These are phyloP conservation scores for Polygonum maritimum DNA, from an alignment of 148 eudicot species.

Conservation along the genomic window DNA sequence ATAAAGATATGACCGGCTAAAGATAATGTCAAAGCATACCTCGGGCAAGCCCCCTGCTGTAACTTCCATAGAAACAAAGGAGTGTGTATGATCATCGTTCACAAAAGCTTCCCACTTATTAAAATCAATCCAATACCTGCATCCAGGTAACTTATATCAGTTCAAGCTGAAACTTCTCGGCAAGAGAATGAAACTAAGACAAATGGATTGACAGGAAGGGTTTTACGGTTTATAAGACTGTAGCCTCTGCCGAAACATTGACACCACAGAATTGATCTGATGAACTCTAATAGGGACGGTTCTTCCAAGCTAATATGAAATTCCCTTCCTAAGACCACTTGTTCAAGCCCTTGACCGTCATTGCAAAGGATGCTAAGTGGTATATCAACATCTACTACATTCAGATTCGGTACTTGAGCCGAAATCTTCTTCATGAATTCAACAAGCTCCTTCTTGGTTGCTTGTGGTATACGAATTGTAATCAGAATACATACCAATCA, in stretches of 20 bases:
- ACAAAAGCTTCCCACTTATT: slow-evolving; percentile 71
- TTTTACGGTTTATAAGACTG: slow-evolving; percentile 50
- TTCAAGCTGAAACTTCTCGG: background rate
- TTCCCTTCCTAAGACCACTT: slow-evolving; percentile 65
- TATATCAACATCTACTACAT: slow-evolving; percentile 66
- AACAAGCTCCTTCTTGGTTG: slow-evolving; percentile 49
- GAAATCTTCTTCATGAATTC: slow-evolving; percentile 52
- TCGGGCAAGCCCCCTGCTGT: slow-evolving; percentile 52
- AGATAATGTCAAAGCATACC: slow-evolving; percentile 15
- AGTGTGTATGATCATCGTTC: slow-evolving; percentile 69
- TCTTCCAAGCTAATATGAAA: slow-evolving; percentile 87
- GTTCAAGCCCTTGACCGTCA: slow-evolving; percentile 51
- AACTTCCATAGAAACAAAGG: slow-evolving; percentile 70
- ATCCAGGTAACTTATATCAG: background rate
- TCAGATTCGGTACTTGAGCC: slow-evolving; percentile 47
- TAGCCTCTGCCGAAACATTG: slow-evolving; percentile 83
- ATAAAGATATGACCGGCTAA: background rate
- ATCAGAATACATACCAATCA: background rate
- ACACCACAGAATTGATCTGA: slow-evolving; percentile 67
- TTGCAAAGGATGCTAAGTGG: slow-evolving; percentile 35
- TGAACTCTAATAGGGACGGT: slow-evolving; percentile 83
- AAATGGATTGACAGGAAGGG: background rate
- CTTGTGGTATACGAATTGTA: slow-evolving; percentile 54
- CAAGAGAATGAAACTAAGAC: background rate
- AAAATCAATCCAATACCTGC: slow-evolving; percentile 67